These are phyloP conservation scores for Myxozyma udenii DNA, from an alignment of 805 yeast genomes.

Conservation along the genomic window DNA sequence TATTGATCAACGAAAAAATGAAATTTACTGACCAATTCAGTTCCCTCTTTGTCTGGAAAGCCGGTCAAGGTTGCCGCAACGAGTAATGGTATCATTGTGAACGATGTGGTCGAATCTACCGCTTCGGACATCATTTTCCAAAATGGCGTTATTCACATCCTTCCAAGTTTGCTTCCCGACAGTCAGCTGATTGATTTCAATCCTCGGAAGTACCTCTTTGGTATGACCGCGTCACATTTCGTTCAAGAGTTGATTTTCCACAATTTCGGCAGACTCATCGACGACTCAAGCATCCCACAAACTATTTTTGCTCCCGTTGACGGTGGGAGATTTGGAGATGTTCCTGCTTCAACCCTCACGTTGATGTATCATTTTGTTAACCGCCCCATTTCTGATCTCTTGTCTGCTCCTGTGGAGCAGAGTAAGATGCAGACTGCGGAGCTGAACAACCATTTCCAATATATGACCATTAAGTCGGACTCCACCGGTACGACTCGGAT, in stretches of 20 bases:
- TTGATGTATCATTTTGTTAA: conserved; percentile 22
- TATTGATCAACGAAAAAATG: no score
- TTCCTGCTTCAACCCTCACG: conserved; percentile 7
- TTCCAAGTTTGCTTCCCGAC: conserved; percentile 18
- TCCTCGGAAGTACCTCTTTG: conserved; percentile 24
- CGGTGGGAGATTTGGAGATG: conserved; percentile 1
- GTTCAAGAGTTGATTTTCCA: conserved; percentile 23
- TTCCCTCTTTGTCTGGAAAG: conserved; percentile 16
- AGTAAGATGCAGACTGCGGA: conserved; percentile 3
- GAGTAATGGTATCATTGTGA: conserved; percentile 13
- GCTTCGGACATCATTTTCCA: conserved; percentile 16
- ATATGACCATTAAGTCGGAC: neutral
- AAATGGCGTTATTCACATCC: conserved; percentile 25
- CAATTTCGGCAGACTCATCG: conserved; percentile 5
- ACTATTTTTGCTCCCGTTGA: conserved; percentile 27
- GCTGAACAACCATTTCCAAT: conserved; percentile 11
- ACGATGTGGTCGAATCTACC: conserved; percentile 11
- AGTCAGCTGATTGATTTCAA: conserved; percentile 20
- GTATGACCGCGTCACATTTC: conserved; percentile 16
- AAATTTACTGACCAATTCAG: conserved; percentile 8
- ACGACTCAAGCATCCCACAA: conserved; percentile 10
- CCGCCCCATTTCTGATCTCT: conserved; percentile 1
- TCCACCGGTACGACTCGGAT: neutral
- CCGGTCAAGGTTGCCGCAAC: conserved; percentile 8
- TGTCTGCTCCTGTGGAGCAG: neutral